These are phyloP conservation scores for Astrocystis sublimbata DNA, from an alignment of 495 filamentous ascomycete genomes.

Conservation along the genomic window DNA sequence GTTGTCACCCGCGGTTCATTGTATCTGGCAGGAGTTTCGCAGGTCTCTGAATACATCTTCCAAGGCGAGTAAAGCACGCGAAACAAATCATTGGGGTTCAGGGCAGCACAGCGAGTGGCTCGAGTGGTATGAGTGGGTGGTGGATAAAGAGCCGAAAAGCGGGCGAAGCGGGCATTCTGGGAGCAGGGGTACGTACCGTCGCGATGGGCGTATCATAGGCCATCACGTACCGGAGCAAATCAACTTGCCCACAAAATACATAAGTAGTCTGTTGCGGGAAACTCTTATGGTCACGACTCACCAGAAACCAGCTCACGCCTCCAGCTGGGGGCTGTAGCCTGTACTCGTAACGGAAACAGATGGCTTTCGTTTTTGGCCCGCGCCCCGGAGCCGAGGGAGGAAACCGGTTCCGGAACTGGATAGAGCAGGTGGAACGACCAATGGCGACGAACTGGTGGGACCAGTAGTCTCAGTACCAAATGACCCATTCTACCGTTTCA, in stretches of 20 bases:
- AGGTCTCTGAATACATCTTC: too few species aligned
- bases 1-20: too few species aligned
- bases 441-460: conserved; percentile 11
- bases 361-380: background rate
- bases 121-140: too few species aligned
- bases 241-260: background rate
- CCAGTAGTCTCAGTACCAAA: background rate
- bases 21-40: too few species aligned
- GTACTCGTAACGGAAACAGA: background rate
- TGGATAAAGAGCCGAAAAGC: conserved; percentile 7
- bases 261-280: background rate
- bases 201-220: background rate
- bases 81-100: too few species aligned
- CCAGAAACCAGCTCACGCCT: background rate
- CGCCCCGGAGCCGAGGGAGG: background rate
- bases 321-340: background rate
- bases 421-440: background rate
- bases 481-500: conserved; percentile 1
- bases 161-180: background rate
- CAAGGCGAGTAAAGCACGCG: too few species aligned
- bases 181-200: background rate
- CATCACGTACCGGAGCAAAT: background rate
- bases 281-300: background rate
- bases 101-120: too few species aligned
- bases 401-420: background rate